Evolutionary conservation across 2,329 filamentous ascomycete species (phyloP).

Genomic region (Neonectria ditissima): DNA sequence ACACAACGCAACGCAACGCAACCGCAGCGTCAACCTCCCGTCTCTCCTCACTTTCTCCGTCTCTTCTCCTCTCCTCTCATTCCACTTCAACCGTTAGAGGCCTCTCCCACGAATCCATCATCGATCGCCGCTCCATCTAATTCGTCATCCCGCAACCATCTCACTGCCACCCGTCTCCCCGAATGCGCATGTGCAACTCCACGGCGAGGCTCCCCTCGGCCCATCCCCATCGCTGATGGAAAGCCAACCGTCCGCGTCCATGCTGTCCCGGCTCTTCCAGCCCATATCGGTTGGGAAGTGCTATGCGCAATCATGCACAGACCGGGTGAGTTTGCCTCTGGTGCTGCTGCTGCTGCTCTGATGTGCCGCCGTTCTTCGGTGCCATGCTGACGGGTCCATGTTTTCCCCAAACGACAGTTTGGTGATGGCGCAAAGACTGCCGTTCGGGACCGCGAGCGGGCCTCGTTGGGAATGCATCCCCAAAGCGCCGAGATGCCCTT

Average conservation of each 20-base stretch:
- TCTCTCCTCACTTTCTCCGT: neutral
- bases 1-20: slow-evolving; percentile 16
- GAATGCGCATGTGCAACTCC: slow-evolving; percentile 36
- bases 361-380: neutral
- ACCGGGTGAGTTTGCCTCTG: slow-evolving; percentile 48
- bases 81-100: neutral
- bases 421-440: slow-evolving; percentile 49
- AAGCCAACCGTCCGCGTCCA: slow-evolving; percentile 33
- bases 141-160: slow-evolving; percentile 15
- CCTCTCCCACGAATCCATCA: neutral
- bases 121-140: neutral
- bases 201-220: slow-evolving; percentile 33
- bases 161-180: slow-evolving; percentile 21
- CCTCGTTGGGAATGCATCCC: slow-evolving; percentile 38
- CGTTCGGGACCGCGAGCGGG: slow-evolving; percentile 52
- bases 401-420: slow-evolving; percentile 47
- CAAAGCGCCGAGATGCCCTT: slow-evolving; percentile 44
- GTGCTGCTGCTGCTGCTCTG: neutral
- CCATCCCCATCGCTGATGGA: slow-evolving; percentile 43
- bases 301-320: slow-evolving; percentile 51
- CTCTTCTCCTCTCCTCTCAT: neutral
- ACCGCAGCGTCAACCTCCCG: slow-evolving; percentile 16
- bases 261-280: slow-evolving; percentile 37
- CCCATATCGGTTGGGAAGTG: slow-evolving; percentile 51
- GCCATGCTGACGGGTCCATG: slow-evolving; percentile 19